Conservation (phyloP, 768 basidiomycete species). For the Hemileccinum rubropunctum region DNA sequence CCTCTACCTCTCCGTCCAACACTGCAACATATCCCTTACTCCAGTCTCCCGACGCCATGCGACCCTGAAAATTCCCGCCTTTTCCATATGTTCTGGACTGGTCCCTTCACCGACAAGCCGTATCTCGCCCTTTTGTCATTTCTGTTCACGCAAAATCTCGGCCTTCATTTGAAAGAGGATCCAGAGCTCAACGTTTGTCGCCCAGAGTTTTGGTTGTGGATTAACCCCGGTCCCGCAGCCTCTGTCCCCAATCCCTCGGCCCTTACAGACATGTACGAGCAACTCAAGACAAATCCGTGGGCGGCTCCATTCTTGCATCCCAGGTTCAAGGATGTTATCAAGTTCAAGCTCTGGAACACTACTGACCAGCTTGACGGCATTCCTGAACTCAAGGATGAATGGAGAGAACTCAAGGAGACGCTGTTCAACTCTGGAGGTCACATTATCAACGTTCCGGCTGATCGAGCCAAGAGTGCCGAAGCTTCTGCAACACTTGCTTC, state of each 20-base stretch:
- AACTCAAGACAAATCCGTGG: slow-evolving; percentile 87
- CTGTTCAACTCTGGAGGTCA: slow-evolving; percentile 88
- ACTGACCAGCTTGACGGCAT: slow-evolving; percentile 94
- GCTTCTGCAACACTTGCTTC: slow-evolving; percentile 14
- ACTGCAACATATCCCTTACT: slow-evolving; percentile 52
- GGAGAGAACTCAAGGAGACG: slow-evolving; percentile 69
- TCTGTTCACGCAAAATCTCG: slow-evolving; percentile 93
- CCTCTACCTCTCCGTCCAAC: slow-evolving; percentile 46
- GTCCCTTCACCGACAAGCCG: slow-evolving; percentile 97
- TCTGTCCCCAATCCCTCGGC: slow-evolving; percentile 84
- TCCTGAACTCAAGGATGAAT: slow-evolving; percentile 86
- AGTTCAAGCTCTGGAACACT: slow-evolving; percentile 98
- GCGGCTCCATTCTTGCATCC: slow-evolving; percentile 92
- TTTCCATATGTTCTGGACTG: slow-evolving; percentile 99
- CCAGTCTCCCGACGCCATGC: slow-evolving; percentile 61
- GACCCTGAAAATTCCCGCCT: slow-evolving; percentile 82
- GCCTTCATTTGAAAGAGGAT: slow-evolving; percentile 64
- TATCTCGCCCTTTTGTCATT: slow-evolving; percentile 94
- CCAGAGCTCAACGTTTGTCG: slow-evolving; percentile 54
- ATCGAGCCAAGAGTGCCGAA: slow-evolving; percentile 35
- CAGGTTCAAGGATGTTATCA: slow-evolving; percentile 87
- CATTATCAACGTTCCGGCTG: slow-evolving; percentile 60
- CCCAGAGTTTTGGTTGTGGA: slow-evolving; percentile 97
- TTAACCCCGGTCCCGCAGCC: slow-evolving; percentile 96
- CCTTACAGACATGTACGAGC: slow-evolving; percentile 75